phyloP scores from a whole-genome alignment of 192 early-diverging fungal species.

The Coemansia pectinata region DNA sequence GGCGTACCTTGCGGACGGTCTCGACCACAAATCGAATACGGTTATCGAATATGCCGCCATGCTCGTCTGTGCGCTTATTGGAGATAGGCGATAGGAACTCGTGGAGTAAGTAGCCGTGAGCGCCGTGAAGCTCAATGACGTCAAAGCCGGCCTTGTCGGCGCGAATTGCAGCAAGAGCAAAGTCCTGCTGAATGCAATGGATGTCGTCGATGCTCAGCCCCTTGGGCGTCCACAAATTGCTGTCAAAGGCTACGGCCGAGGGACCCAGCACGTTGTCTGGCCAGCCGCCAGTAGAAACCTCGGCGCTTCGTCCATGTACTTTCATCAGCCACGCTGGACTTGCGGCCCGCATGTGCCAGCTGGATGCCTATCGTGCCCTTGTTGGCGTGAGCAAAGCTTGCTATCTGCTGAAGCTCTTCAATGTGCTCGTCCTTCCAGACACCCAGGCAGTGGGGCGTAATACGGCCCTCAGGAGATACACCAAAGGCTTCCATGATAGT shows the following conservation, averaged over 20 bases:
- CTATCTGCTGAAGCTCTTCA: constrained; percentile 39
- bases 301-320: constrained; percentile 2
- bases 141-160: constrained; percentile 84
- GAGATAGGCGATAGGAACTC: constrained; percentile 77
- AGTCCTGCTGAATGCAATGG: constrained; percentile 60
- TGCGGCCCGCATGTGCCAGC: constrained; percentile 82
- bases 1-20: constrained; percentile 61
- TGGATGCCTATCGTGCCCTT: constrained; percentile 70
- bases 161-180: constrained; percentile 65
- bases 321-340: constrained; percentile 47
- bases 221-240: constrained; percentile 23
- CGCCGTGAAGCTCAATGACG: constrained; percentile 86
- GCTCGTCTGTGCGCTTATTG: constrained; percentile 88
- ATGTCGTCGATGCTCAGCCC: constrained; percentile 72
- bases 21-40: constrained; percentile 76
- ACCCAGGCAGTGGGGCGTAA: constrained; percentile 75
- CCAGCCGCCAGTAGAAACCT: constrained; percentile 63
- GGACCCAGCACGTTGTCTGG: constrained; percentile 70
- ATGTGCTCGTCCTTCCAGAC: constrained; percentile 84
- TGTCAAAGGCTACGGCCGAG: constrained; percentile 56
- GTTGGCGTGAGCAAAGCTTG: constrained; percentile 63
- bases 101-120: constrained; percentile 88
- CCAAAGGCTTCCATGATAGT: constrained; percentile 79
- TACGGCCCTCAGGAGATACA: constrained; percentile 74
- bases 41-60: constrained; percentile 91